A percentile compares a stretch with the other conserved stretches of the same genome.
Conservation (phyloP, 495 filamentous ascomycete species). For the Xylaria venustula region DNA sequence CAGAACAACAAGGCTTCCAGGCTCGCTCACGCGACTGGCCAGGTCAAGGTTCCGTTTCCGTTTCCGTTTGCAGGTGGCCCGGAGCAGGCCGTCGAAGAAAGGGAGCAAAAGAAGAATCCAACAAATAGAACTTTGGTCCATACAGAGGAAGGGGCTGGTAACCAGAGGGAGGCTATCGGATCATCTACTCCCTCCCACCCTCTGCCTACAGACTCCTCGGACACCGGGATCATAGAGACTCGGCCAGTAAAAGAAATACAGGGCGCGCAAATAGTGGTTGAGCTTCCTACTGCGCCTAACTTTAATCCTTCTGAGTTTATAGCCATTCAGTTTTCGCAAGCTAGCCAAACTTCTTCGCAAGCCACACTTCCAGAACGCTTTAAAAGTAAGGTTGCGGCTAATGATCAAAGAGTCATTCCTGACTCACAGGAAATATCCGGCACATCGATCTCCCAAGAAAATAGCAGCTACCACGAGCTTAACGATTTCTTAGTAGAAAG, state of each 20-base stretch:
- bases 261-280: constrained; percentile 12
- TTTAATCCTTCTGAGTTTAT: constrained; percentile 16
- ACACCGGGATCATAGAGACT: not conserved
- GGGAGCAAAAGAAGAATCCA: not conserved
- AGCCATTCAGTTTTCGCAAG: constrained; percentile 4
- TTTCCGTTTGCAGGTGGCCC: not conserved
- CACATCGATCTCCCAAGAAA: constrained; percentile 11
- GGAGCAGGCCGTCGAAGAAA: not conserved
- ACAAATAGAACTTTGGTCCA: constrained; percentile 5
- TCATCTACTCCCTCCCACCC: not conserved
- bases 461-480: constrained; percentile 8
- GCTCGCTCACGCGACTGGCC: constrained; percentile 9
- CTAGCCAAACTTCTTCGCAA: constrained; percentile 11
- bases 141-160: constrained; percentile 3
- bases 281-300: constrained; percentile 9
- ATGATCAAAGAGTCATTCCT: constrained; percentile 18
- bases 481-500: constrained; percentile 7
- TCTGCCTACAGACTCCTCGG: not conserved
- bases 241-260: not conserved
- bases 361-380: not conserved
- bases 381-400: not conserved
- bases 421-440: constrained; percentile 27
- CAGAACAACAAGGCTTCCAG: constrained; percentile 14
- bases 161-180: not conserved
- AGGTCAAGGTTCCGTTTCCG: not conserved